A percentile compares a stretch with the other conserved stretches of the same genome.
These are phyloP conservation scores for Chaetothyriales sp. DNA, from an alignment of 2,329 filamentous ascomycete genomes.

Conservation along the genomic window DNA sequence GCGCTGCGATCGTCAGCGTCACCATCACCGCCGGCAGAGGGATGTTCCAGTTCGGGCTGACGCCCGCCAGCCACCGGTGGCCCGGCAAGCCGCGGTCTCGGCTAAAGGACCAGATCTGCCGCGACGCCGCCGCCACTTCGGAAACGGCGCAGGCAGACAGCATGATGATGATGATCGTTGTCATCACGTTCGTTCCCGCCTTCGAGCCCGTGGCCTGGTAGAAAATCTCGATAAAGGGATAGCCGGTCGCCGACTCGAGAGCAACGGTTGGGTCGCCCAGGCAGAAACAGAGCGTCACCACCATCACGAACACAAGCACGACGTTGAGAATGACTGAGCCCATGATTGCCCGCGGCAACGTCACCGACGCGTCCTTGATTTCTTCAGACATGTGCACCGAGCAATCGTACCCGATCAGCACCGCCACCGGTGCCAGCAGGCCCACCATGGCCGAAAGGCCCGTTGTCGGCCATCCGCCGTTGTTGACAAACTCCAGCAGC, in stretches of 20 bases:
- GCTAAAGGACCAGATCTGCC: constrained; percentile 21
- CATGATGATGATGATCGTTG: constrained; percentile 15
- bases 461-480: constrained; percentile 28
- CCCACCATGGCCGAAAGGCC: constrained; percentile 33
- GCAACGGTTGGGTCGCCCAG: constrained; percentile 27
- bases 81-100: constrained; percentile 9
- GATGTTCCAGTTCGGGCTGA: constrained; percentile 22
- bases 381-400: constrained; percentile 36
- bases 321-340: constrained; percentile 25
- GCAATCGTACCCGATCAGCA: constrained; percentile 31
- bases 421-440: constrained; percentile 27
- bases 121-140: constrained; percentile 25
- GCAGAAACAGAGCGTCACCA: constrained; percentile 26
- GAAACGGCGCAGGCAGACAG: constrained; percentile 16
- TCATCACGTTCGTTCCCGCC: constrained; percentile 19
- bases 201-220: constrained; percentile 31
- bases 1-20: constrained; percentile 21
- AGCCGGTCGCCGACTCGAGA: constrained; percentile 30
- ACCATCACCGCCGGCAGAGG: constrained; percentile 29
- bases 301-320: constrained; percentile 24
- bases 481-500: constrained; percentile 33
- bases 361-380: constrained; percentile 24
- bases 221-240: constrained; percentile 40
- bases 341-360: constrained; percentile 27
- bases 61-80: constrained; percentile 2